Evolutionary conservation across 306 rosid genomes (phyloP).

Genomic region (Carpinus fangiana): DNA sequence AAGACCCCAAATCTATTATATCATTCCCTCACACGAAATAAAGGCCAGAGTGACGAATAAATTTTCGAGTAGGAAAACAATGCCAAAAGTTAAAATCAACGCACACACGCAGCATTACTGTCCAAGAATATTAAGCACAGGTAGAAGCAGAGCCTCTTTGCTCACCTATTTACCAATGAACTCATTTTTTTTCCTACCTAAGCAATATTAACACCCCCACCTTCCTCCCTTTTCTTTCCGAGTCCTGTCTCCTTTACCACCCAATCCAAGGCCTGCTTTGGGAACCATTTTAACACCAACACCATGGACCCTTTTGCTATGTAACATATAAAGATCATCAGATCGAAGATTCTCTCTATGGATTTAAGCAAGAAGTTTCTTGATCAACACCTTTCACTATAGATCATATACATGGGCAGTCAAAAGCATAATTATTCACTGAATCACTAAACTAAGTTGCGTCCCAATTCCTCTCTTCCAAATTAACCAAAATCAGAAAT

Average conservation of each 20-base stretch:
- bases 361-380: background rate
- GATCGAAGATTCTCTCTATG: background rate
- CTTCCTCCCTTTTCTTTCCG: background rate
- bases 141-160: background rate
- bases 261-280: background rate
- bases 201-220: no score
- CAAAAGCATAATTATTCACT: background rate
- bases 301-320: background rate
- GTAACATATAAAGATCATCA: no score
- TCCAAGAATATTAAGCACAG: background rate
- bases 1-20: background rate
- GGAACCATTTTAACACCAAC: no score
- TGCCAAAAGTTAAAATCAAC: no score
- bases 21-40: background rate
- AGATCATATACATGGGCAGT: background rate
- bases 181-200: no score
- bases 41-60: background rate
- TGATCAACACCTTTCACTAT: background rate
- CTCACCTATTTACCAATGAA: no score
- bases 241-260: background rate
- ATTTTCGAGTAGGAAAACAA: no score
- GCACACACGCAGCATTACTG: background rate
- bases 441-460: background rate
- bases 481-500: background rate
- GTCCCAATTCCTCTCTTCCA: background rate